Percentiles rank a stretch among this genome's conserved stretches.
Evolutionary conservation across 2,329 filamentous ascomycete species (phyloP).

Genomic region (Aspergillus proliferans): DNA sequence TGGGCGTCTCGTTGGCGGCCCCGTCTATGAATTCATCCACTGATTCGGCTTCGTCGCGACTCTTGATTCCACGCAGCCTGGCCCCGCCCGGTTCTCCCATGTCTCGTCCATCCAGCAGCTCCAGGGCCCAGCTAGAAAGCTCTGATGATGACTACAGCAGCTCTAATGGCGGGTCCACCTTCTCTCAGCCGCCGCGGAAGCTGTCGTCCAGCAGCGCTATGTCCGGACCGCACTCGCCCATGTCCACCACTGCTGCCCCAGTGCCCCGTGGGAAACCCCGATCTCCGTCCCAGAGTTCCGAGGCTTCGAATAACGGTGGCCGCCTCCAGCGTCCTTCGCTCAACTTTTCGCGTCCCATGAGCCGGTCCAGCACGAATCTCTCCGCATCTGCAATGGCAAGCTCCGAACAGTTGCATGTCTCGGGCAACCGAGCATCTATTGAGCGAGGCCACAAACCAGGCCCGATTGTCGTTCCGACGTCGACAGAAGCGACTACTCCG

Average conservation of each 20-base stretch:
- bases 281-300: constrained; percentile 80
- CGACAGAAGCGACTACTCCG: constrained; percentile 15
- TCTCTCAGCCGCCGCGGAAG: constrained; percentile 63
- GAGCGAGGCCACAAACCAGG: constrained; percentile 22
- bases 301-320: constrained; percentile 59
- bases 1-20: constrained; percentile 14
- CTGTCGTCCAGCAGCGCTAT: constrained; percentile 65
- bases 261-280: constrained; percentile 54
- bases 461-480: constrained; percentile 28
- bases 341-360: constrained; percentile 91
- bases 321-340: constrained; percentile 67
- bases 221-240: constrained; percentile 55
- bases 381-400: constrained; percentile 27
- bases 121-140: constrained; percentile 57
- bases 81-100: constrained; percentile 43
- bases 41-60: constrained; percentile 27
- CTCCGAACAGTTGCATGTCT: constrained; percentile 39
- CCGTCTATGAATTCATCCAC: constrained; percentile 29
- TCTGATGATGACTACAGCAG: constrained; percentile 63
- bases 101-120: constrained; percentile 41
- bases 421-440: constrained; percentile 14
- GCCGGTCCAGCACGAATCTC: constrained; percentile 44
- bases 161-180: constrained; percentile 52
- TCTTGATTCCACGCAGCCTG: constrained; percentile 37
- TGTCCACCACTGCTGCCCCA: constrained; percentile 51